Evolutionary conservation across 1,284 basidiomycete species (phyloP), one percentile per base, ranked within the genome.

Genomic region (Rhodotorula sp.): DNA sequence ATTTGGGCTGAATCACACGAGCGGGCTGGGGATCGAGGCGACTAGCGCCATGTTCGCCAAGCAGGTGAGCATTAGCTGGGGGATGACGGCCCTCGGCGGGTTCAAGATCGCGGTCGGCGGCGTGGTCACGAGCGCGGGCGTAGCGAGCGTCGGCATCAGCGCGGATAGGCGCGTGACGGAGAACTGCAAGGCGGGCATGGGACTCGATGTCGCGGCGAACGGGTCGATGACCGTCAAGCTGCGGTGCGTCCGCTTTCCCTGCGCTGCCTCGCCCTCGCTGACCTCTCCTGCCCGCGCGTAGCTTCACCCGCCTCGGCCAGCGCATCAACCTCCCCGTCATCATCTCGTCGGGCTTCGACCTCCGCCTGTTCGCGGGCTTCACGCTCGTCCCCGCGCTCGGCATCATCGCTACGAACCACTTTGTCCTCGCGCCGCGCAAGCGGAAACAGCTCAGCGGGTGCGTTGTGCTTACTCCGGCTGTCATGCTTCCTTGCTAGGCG

Each of bases 341-440:
- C n/a, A 80, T 89, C 15, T 83, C 85, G 0, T 82, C 82, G 37
- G 81, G 85, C 62, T 83, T 84, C 70, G 83, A 87, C 67, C 79
- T 83, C 0, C 81, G 81, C 34, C 78, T 88, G 56, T 82, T 85
- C 7, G 74, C 87, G 39, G 84, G 82, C 57, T 84, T 85, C 10
- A 82, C 86, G 1, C 80, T 88, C 27, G 55, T 89, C 1, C 88
- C 89, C 3, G 84, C 87, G 0, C 81, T 84, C 1, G 80, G 82
- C 6, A 84, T 87, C 62, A 80, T 86, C 2, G 81, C 86, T 1
- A 79, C 86, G 37, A 87, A 90, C 80, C 85, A 87, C 73, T 85
- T 86, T 63, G 82, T 87, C 70, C 78, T 90, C 37, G 82, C 85
- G 32, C 89, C 89, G 5, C 80, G 84, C 19, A 85, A 86, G 76